A percentile compares a stretch with the other conserved stretches of the same genome.
phyloP scores from a whole-genome alignment of 2,329 filamentous ascomycete species.

The Colletotrichum paranaense region DNA sequence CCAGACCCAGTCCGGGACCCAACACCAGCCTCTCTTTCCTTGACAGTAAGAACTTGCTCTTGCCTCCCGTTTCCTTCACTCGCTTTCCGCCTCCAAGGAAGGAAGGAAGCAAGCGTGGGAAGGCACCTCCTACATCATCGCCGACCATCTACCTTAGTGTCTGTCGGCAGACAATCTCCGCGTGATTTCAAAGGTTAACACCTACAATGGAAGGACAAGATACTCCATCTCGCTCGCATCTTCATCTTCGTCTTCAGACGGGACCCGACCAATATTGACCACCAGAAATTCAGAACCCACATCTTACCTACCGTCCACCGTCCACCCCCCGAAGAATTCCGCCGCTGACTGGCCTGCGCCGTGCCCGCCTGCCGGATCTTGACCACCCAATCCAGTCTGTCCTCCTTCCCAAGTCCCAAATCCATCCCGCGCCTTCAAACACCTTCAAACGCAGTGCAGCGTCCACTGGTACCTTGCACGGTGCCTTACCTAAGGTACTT shows the following conservation, averaged over 20 bases:
- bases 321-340: neutral
- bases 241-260: neutral
- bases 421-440: neutral
- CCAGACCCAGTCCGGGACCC: neutral
- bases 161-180: neutral
- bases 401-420: constrained; percentile 14
- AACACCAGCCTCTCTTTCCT: neutral
- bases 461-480: neutral
- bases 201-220: neutral
- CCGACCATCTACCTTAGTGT: neutral
- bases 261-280: neutral
- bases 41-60: neutral
- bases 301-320: neutral
- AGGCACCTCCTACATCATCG: neutral
- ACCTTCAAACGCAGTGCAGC: neutral
- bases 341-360: constrained; percentile 11
- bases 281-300: neutral
- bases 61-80: neutral
- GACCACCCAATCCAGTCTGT: constrained; percentile 24
- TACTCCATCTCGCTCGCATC: neutral
- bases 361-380: constrained; percentile 25
- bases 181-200: neutral
- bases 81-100: neutral
- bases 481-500: neutral
- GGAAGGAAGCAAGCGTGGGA: neutral